These are phyloP conservation scores for Rhododendron simsii DNA, from an alignment of 148 eudicot genomes.

Conservation along the genomic window DNA sequence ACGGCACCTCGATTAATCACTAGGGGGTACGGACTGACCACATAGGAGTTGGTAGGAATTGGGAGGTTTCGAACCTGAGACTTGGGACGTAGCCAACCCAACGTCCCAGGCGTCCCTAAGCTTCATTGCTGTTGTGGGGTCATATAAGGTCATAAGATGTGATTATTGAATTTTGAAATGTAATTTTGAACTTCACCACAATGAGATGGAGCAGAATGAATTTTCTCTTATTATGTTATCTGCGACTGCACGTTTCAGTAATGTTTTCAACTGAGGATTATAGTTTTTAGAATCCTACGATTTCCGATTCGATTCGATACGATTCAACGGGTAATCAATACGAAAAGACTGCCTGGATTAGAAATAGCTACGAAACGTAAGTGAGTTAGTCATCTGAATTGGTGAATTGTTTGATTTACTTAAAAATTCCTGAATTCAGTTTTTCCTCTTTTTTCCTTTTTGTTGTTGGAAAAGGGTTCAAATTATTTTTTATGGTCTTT, in stretches of 20 bases:
- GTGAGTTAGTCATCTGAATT: too few species aligned
- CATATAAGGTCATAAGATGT: neutral
- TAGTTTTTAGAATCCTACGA: too few species aligned
- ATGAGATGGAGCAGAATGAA: neutral
- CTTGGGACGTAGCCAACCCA: neutral
- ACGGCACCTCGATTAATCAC: neutral
- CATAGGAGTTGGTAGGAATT: neutral
- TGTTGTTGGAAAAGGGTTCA: too few species aligned
- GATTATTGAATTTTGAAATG: neutral
- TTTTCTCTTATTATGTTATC: neutral
- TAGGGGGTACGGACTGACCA: neutral
- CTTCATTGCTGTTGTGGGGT: neutral
- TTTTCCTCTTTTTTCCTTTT: too few species aligned
- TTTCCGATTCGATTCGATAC: too few species aligned
- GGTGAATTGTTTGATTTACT: too few species aligned
- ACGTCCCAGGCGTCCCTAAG: neutral
- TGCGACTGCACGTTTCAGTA: neutral
- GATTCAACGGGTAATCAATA: too few species aligned
- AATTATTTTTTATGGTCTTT: too few species aligned
- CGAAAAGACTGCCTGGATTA: too few species aligned
- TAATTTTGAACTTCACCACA: neutral
- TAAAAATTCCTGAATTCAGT: too few species aligned
- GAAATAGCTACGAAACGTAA: too few species aligned
- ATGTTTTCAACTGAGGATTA: neutral
- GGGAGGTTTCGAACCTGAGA: neutral